Evolutionary conservation across 345 rosid species (phyloP).

Genomic region (Heritiera fomes): DNA sequence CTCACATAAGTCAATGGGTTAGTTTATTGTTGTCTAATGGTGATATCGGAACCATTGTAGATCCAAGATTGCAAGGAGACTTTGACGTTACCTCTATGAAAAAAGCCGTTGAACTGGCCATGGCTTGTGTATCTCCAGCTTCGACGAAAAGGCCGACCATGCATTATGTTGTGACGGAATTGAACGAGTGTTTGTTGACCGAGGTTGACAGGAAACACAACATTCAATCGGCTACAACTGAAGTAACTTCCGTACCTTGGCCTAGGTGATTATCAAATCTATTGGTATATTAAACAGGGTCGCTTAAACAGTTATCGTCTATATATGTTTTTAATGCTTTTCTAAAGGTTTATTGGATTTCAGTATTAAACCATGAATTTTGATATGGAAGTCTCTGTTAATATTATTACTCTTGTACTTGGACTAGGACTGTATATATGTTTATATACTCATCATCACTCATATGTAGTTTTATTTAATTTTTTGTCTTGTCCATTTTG

Average conservation of each 20-base stretch:
- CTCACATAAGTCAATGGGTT: conserved; percentile 47
- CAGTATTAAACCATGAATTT: too few species aligned
- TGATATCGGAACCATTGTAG: conserved; percentile 44
- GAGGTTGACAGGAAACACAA: conserved; percentile 28
- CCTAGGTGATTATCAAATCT: not conserved
- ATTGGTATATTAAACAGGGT: conserved; percentile 9
- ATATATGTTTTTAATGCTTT: too few species aligned
- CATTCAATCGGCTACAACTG: not conserved
- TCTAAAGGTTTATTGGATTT: too few species aligned
- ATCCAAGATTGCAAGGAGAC: conserved; percentile 46
- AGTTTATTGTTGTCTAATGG: conserved; percentile 43
- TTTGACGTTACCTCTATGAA: conserved; percentile 41
- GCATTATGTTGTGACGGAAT: conserved; percentile 41
- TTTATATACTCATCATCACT: too few species aligned
- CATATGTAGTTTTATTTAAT: too few species aligned
- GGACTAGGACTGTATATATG: too few species aligned
- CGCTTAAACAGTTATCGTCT: too few species aligned
- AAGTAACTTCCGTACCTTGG: not conserved
- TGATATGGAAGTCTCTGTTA: too few species aligned
- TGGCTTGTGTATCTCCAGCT: conserved; percentile 39
- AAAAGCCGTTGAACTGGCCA: conserved; percentile 52
- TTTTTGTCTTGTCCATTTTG: too few species aligned
- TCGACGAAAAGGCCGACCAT: conserved; percentile 47
- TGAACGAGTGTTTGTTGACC: conserved; percentile 38
- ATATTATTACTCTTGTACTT: too few species aligned